Base-by-base conservation (phyloP, 495 filamentous ascomycete genomes). In the Penicillium arizonense region DNA sequence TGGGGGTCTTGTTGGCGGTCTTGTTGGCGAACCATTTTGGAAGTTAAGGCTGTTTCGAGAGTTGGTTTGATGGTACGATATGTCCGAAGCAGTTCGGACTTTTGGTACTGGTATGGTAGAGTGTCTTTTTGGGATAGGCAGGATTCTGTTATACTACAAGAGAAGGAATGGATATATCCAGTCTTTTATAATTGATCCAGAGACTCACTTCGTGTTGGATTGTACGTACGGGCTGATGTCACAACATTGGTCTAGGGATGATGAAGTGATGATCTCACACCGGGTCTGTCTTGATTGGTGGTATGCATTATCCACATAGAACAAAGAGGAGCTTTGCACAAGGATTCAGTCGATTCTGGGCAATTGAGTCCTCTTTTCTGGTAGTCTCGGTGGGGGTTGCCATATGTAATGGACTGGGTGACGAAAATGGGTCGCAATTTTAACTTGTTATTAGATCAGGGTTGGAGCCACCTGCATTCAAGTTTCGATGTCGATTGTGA, bases 241-340 rank as follows among this genome's bases (percentile, higher is more conserved):
- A 66, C 57, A 30, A 11, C 42, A 3, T 38, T 43, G 33, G 35
- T 47, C 33, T 8, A 28, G 28, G 7, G 35, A 64, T 68, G 59
- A 68, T 65, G 65, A 36, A 53, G 41, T 14, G 40, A 68, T 68
- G 65, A 68, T 68, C 58, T 68, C 65, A 68, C 40, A 33, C 10
- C 9, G 35, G 14, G 16, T 14, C 21, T 49, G 23, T 21, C 49
- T 52, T 56, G 52, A 56, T 52, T 51, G 46, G 42, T 10, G 18
- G 34, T 26, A 5, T 4, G 16, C 14, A 11, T 16, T 10, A 36
- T 8, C 1, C 11, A 11, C 13, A 16, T 3, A 30, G 47, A 21
- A 33, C 26, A 23, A n/a, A 20, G 32, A 23, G 0, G n/a, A 13
- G 1, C 3, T 5, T 9, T 43, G 2, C 7, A 7, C 28, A 30